Conservation (phyloP, 306 rosid species). For the Bauhinia variegata region DNA sequence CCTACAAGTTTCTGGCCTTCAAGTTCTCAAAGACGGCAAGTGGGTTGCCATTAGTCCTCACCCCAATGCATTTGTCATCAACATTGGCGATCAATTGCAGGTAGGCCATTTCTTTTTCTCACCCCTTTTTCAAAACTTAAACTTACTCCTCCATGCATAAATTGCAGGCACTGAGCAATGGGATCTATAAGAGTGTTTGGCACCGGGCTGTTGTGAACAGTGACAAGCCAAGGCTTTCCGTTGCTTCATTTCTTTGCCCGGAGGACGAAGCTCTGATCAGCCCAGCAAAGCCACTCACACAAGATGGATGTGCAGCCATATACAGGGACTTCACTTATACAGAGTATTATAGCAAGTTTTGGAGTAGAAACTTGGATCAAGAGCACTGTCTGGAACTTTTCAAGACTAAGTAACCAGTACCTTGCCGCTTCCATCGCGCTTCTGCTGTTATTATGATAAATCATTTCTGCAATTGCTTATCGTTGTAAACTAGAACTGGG, state of each 20-base stretch:
- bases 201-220: slow-evolving; percentile 79
- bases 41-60: slow-evolving; percentile 79
- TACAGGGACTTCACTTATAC: slow-evolving; percentile 70
- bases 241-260: slow-evolving; percentile 88
- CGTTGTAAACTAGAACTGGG: not conserved
- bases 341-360: slow-evolving; percentile 77
- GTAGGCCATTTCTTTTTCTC: too few species aligned
- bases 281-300: slow-evolving; percentile 62
- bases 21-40: slow-evolving; percentile 75
- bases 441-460: too few species aligned
- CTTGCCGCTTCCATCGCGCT: too few species aligned
- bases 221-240: slow-evolving; percentile 77
- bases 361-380: slow-evolving; percentile 78
- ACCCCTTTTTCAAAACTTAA: too few species aligned
- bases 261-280: slow-evolving; percentile 59
- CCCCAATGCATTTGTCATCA: slow-evolving; percentile 83
- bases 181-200: slow-evolving; percentile 88
- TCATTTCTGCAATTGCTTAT: too few species aligned
- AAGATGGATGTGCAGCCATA: slow-evolving; percentile 48
- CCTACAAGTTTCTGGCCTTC: slow-evolving; percentile 70
- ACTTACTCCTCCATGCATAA: too few species aligned
- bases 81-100: slow-evolving; percentile 89
- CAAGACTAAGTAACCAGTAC: slow-evolving; percentile 47
- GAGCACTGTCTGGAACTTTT: slow-evolving; percentile 81
- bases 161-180: slow-evolving; percentile 87